phyloP scores from a whole-genome alignment of 306 rosid species.

The Phaseolus lunatus region DNA sequence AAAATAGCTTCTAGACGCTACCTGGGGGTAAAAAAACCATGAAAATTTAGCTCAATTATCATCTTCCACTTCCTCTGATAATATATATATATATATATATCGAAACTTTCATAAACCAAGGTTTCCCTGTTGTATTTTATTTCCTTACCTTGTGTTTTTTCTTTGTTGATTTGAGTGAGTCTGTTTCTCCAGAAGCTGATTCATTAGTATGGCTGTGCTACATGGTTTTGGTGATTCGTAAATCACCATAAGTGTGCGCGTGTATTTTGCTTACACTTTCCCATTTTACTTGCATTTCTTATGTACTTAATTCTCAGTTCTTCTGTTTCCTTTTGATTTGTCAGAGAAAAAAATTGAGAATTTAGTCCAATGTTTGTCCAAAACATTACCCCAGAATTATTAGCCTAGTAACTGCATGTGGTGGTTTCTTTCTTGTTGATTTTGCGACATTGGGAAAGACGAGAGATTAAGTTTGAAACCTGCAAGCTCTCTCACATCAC shows the following conservation, averaged over 20 bases:
- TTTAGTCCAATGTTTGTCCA: not conserved
- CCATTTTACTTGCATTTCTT: constrained; percentile 5
- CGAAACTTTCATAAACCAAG: not conserved
- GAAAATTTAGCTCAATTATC: not conserved
- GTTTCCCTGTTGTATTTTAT: not conserved
- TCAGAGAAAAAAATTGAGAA: constrained; percentile 1
- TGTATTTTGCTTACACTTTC: not conserved
- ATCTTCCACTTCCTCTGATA: not conserved
- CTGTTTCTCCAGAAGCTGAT: constrained; percentile 10
- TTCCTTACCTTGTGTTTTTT: not conserved
- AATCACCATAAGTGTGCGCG: not conserved
- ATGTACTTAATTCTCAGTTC: not conserved
- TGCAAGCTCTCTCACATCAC: constrained; percentile 17
- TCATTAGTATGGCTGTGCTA: not conserved
- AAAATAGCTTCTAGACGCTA: not conserved
- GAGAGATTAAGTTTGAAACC: not conserved
- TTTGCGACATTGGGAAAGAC: constrained; percentile 1
- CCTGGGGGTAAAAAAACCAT: not conserved
- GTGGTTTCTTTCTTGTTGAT: not conserved
- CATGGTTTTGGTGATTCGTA: constrained; percentile 13
- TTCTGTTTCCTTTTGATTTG: not conserved
- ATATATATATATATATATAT: too few relatives aligned
- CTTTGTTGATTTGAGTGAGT: not conserved
- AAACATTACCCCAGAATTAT: not conserved
- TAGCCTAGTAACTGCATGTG: not conserved